These are phyloP conservation scores for Brasilioporus rufonigricans DNA, from an alignment of 768 basidiomycete species.

Conservation along the genomic window DNA sequence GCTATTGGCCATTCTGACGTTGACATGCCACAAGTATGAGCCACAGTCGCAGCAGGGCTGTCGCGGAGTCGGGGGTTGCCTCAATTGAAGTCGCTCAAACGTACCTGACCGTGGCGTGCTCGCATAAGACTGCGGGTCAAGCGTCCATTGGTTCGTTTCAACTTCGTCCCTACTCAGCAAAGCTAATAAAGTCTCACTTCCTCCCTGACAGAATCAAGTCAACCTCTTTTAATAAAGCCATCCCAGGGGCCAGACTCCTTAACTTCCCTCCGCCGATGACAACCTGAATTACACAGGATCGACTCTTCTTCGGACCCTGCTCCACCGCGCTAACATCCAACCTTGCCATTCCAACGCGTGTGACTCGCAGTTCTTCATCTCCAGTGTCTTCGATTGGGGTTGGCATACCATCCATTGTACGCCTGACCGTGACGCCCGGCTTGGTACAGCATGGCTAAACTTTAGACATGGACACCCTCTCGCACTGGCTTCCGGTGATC, in stretches of 20 bases:
- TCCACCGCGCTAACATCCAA: constrained; percentile 1
- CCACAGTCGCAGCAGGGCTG: background rate
- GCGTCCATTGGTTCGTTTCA: constrained; percentile 11
- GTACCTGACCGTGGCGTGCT: constrained; percentile 12
- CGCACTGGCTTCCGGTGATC: constrained; percentile 2
- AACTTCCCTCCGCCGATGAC: constrained; percentile 14
- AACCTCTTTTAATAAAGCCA: constrained; percentile 7
- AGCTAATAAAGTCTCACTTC: background rate
- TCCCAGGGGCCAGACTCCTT: background rate
- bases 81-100: constrained; percentile 1
- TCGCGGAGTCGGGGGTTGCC: background rate
- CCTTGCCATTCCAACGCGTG: too few species aligned
- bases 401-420: background rate
- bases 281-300: background rate
- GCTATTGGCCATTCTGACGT: background rate
- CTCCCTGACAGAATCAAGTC: constrained; percentile 4
- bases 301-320: background rate
- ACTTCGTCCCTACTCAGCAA: background rate
- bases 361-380: constrained; percentile 2
- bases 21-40: background rate
- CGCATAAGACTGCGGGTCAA: background rate
- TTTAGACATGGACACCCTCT: background rate
- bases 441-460: constrained; percentile 15
- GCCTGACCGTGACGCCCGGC: background rate
- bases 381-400: background rate